phyloP scores from a whole-genome alignment of 768 basidiomycete genomes.

The Tricholoma saponaceum region DNA sequence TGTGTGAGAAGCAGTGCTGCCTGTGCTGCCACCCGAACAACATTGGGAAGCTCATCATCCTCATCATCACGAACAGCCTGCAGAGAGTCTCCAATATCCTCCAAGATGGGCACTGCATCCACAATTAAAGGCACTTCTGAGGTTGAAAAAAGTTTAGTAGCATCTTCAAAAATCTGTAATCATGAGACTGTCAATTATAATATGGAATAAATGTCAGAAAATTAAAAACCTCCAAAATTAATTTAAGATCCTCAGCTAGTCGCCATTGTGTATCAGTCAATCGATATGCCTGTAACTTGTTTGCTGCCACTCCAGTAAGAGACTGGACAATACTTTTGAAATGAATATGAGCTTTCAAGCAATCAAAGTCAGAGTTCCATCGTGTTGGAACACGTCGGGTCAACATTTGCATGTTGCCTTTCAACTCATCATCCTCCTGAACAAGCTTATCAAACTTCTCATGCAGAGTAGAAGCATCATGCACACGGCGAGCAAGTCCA shows the following conservation, averaged over 20 bases:
- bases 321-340: slow-evolving; percentile 13
- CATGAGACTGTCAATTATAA: background rate
- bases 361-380: slow-evolving; percentile 23
- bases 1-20: slow-evolving; percentile 14
- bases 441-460: slow-evolving; percentile 20
- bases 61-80: slow-evolving; percentile 11
- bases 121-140: too few relatives aligned
- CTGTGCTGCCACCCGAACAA: slow-evolving; percentile 16
- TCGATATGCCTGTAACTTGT: slow-evolving; percentile 11
- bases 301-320: slow-evolving; percentile 8
- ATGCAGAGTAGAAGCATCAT: slow-evolving; percentile 17
- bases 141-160: background rate
- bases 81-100: too few relatives aligned
- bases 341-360: slow-evolving; percentile 17
- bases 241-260: slow-evolving; percentile 13
- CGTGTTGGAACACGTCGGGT: slow-evolving; percentile 19
- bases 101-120: too few relatives aligned
- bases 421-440: background rate
- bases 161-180: background rate
- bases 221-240: background rate
- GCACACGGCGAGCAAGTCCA: slow-evolving; percentile 19
- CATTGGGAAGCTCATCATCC: slow-evolving; percentile 9
- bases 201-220: background rate
- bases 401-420: slow-evolving; percentile 11
- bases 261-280: slow-evolving; percentile 16